phyloP scores from a whole-genome alignment of 2,329 filamentous ascomycete genomes.

The Cytospora piceicola region DNA sequence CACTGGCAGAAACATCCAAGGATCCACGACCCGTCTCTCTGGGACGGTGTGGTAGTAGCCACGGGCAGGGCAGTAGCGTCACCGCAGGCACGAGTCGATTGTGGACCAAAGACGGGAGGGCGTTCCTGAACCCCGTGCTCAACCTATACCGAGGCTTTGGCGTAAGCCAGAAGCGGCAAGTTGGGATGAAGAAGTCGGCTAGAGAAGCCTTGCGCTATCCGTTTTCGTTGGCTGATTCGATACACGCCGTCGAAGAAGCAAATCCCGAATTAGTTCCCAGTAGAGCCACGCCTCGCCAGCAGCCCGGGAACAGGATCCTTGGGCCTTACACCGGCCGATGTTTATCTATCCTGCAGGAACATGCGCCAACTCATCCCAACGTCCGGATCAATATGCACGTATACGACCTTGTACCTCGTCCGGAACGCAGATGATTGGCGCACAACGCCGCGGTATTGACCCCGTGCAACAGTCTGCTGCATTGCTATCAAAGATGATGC shows the following conservation, averaged over 20 bases:
- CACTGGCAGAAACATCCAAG: neutral
- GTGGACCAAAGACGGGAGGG: constrained; percentile 6
- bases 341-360: constrained; percentile 6
- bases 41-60: constrained; percentile 2
- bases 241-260: constrained; percentile 11
- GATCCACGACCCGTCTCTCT: neutral
- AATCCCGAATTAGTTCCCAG: constrained; percentile 2
- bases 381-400: constrained; percentile 13
- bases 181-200: neutral
- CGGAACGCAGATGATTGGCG: neutral
- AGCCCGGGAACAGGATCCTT: constrained; percentile 7
- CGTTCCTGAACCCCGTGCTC: neutral
- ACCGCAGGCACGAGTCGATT: constrained; percentile 6
- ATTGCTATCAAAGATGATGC: neutral
- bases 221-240: constrained; percentile 15
- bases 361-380: constrained; percentile 5
- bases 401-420: constrained; percentile 8
- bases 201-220: neutral
- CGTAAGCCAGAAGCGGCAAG: constrained; percentile 4
- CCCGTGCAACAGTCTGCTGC: neutral
- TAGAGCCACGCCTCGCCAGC: constrained; percentile 2
- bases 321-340: neutral
- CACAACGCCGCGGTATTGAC: neutral
- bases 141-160: constrained; percentile 1
- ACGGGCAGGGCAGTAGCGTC: neutral